Base-by-base conservation (phyloP, 1,139 yeast genomes). In the Debaryomycetaceae sp. region DNA sequence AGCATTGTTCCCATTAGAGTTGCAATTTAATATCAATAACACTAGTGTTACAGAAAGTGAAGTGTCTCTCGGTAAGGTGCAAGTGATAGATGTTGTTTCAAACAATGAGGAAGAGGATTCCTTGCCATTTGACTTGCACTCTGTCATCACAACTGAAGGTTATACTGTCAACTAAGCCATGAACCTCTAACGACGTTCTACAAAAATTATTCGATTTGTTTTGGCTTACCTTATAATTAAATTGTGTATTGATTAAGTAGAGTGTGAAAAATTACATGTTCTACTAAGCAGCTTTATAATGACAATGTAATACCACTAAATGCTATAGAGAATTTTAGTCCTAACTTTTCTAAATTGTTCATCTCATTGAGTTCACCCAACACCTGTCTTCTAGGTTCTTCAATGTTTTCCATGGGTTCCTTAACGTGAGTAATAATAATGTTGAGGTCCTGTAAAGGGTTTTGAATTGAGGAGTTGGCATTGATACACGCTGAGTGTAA, bases 1-100 rank as follows among this genome's bases (percentile, higher is more conserved):
- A 51, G 78, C 84, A 20, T 75, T 93, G 58, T 91, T 90, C 87
- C 99, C 99, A 50, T 82, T 93, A 76, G 81, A 81, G 54, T 78
- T 88, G 36, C 65, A 69, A 44, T 83, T 84, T 62, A 68, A 68
- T 39, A 46, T 63, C 35, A 55, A 56, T 36, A 64, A 63, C 45
- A 60, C 63, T n/a, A 64, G 62, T 23, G 67, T 67, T 23, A 67
- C 70, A 33, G 76, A 72, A 46, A 56, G 63, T 39, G 77, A 72
- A 44, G 55, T 57, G 36, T 63, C 75, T n/a, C 67, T 72, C 45
- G 77, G 77, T 40, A 66, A 66, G 41, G 67, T 75, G 41, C 66
- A 65, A 54, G 68, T 75, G 41, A 52, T 66, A 44, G 78, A 74
- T 52, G 75, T 74, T 42, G 75, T 74, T 31, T 48, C 68, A 9